Evolutionary conservation across 2,329 filamentous ascomycete species (phyloP).

Genomic region (Rugonectria rugulosa): DNA sequence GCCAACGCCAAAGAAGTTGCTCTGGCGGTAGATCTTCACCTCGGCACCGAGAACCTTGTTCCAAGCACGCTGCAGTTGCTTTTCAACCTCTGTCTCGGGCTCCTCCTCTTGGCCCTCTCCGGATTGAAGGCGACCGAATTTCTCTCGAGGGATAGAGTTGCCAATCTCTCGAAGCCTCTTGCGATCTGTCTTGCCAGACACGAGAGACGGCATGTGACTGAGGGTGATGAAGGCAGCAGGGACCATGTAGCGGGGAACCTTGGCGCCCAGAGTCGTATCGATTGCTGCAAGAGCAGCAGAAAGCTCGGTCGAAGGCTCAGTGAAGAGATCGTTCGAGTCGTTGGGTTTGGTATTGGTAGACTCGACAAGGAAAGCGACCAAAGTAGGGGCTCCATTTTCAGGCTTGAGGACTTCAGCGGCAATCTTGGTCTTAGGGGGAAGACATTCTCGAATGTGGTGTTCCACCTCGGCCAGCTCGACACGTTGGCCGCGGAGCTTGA

Average conservation of each 20-base stretch:
- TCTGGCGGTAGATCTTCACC: constrained; percentile 44
- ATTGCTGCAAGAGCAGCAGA: constrained; percentile 41
- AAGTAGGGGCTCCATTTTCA: constrained; percentile 43
- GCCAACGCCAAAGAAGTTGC: constrained; percentile 57
- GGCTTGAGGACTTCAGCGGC: constrained; percentile 56
- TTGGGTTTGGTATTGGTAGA: constrained; percentile 28
- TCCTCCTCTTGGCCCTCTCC: constrained; percentile 38
- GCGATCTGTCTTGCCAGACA: constrained; percentile 35
- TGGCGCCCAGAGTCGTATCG: constrained; percentile 41
- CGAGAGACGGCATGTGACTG: constrained; percentile 35
- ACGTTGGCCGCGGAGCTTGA: too few relatives aligned
- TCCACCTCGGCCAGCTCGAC: constrained; percentile 67
- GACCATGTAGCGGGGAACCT: constrained; percentile 35
- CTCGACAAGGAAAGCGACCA: constrained; percentile 33
- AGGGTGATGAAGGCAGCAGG: constrained; percentile 31
- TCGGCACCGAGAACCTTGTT: constrained; percentile 46
- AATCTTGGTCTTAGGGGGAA: constrained; percentile 51
- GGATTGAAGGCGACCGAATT: constrained; percentile 44
- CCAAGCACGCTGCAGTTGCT: constrained; percentile 49
- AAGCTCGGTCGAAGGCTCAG: constrained; percentile 44
- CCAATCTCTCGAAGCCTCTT: constrained; percentile 48
- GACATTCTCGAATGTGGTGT: constrained; percentile 51
- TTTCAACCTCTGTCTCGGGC: constrained; percentile 49
- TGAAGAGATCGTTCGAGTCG: constrained; percentile 12
- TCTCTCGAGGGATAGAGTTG: constrained; percentile 49